Percentiles rank a stretch among this genome's conserved stretches.
Conservation (phyloP, 1,139 yeast species). For the Candida sanyaensis region DNA sequence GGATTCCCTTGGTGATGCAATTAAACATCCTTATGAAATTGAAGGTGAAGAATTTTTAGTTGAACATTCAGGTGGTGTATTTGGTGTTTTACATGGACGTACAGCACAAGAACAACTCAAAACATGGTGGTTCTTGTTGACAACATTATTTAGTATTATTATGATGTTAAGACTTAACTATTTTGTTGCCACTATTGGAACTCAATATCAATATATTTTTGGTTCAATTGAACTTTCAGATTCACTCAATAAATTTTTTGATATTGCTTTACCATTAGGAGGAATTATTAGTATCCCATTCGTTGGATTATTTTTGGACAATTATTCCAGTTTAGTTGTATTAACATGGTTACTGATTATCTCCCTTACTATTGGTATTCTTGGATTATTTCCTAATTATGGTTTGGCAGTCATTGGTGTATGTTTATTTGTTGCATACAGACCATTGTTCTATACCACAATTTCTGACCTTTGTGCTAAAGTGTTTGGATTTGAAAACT, state of each 20-base stretch:
- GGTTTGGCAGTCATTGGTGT: slow-evolving; percentile 35
- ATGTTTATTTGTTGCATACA: slow-evolving; percentile 39
- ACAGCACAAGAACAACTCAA: slow-evolving; percentile 41
- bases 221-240: slow-evolving; percentile 29
- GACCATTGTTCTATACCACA: slow-evolving; percentile 49
- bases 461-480: slow-evolving; percentile 49
- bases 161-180: slow-evolving; percentile 49
- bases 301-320: slow-evolving; percentile 42
- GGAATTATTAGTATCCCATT: slow-evolving; percentile 46
- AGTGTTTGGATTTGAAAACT: slow-evolving; percentile 50
- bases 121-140: slow-evolving; percentile 45
- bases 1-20: slow-evolving; percentile 49
- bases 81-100: slow-evolving; percentile 47
- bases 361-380: slow-evolving; percentile 37
- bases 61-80: slow-evolving; percentile 40
- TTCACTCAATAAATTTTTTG: slow-evolving; percentile 37
- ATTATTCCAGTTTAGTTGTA: slow-evolving; percentile 36
- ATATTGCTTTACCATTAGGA: slow-evolving; percentile 48
- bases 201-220: slow-evolving; percentile 46
- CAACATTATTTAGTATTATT: slow-evolving; percentile 40
- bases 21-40: slow-evolving; percentile 44
- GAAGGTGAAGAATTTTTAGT: slow-evolving; percentile 41
- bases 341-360: slow-evolving; percentile 29
- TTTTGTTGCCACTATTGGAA: slow-evolving; percentile 46
- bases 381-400: slow-evolving; percentile 36